Evolutionary conservation across 148 eudicot species (phyloP).

Genomic region (Persicaria tinctoria): DNA sequence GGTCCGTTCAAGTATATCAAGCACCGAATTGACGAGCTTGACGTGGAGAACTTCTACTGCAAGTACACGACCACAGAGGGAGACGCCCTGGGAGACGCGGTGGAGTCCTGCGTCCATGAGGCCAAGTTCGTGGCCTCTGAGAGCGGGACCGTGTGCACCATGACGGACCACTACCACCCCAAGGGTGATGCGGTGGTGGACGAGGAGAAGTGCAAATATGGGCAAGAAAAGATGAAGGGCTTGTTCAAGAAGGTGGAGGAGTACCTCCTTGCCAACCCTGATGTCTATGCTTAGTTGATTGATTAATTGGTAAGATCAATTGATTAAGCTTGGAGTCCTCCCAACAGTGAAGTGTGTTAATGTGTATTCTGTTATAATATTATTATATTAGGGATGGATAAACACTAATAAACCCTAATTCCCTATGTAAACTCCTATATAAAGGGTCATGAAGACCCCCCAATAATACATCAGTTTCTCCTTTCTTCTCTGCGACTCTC

Average conservation of each 20-base stretch:
- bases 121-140: constrained; percentile 12
- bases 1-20: constrained; percentile 6
- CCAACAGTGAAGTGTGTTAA: no score
- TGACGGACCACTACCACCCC: constrained; percentile 15
- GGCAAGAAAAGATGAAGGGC: constrained; percentile 11
- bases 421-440: no score
- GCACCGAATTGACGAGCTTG: constrained; percentile 21
- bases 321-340: no score
- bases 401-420: no score
- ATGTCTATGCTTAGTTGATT: constrained; percentile 15
- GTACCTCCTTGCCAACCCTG: constrained; percentile 23
- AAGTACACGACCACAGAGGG: constrained; percentile 24
- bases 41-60: constrained; percentile 13
- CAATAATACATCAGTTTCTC: no score
- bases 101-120: constrained; percentile 16
- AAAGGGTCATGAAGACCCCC: no score
- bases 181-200: constrained; percentile 17
- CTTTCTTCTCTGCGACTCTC: no score
- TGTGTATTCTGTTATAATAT: no score
- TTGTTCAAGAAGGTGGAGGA: constrained; percentile 18
- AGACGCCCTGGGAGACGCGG: constrained; percentile 7
- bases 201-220: constrained; percentile 18
- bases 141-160: constrained; percentile 15
- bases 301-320: no score
- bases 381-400: no score